phyloP scores from a whole-genome alignment of 2,329 filamentous ascomycete genomes.

The Aspergillus chevalieri region DNA sequence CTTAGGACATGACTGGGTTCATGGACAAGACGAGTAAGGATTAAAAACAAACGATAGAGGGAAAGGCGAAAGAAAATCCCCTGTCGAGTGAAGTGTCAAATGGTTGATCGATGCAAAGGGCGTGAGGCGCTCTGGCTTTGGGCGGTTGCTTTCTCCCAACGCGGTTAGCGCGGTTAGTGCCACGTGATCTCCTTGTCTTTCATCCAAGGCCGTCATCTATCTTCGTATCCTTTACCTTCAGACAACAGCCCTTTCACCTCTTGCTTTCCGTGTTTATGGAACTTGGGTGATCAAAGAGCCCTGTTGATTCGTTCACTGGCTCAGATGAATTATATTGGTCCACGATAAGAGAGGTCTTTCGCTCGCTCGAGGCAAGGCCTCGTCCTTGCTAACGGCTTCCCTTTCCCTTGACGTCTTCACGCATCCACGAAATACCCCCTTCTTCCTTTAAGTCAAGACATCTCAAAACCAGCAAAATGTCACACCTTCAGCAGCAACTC shows the following conservation, averaged over 20 bases:
- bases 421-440: background rate
- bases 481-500: conserved; percentile 61
- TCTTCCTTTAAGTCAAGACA: conserved; percentile 2
- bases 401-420: background rate
- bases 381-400: conserved; percentile 1
- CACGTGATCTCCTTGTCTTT: conserved; percentile 7
- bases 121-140: background rate
- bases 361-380: conserved; percentile 9
- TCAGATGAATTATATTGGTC: background rate
- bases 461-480: conserved; percentile 42
- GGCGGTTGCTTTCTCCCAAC: conserved; percentile 10
- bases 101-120: conserved; percentile 4
- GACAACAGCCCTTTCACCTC: background rate
- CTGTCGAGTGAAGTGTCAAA: conserved; percentile 7
- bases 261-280: background rate
- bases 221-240: background rate
- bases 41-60: conserved; percentile 11
- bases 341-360: conserved; percentile 5
- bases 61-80: conserved; percentile 5
- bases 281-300: background rate
- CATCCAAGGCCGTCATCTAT: background rate
- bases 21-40: conserved; percentile 3
- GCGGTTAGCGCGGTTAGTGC: conserved; percentile 6
- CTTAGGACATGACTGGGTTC: conserved; percentile 13
- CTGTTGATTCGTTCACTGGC: background rate